These are phyloP conservation scores for Aristolochia californica DNA, from an alignment of 164 flowering plant genomes.

Conservation along the genomic window DNA sequence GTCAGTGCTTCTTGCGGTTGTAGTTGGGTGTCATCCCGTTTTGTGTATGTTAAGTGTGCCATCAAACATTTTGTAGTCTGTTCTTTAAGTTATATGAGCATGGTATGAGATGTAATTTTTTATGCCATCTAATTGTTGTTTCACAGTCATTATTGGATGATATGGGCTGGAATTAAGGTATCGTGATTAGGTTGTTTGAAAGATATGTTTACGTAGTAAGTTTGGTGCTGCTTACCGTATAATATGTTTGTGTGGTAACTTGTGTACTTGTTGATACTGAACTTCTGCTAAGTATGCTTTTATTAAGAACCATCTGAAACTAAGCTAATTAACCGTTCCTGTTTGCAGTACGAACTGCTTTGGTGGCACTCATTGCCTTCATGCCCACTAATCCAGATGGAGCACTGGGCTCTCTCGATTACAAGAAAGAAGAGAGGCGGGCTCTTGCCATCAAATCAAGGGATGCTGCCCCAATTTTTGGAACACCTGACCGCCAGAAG, in stretches of 20 bases:
- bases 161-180: no score
- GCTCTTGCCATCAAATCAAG: slow-evolving; percentile 85
- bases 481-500: slow-evolving; percentile 77
- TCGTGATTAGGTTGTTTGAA: no score
- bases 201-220: no score
- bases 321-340: neutral
- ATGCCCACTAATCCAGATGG: slow-evolving; percentile 97
- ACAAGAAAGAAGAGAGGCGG: slow-evolving; percentile 78
- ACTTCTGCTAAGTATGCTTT: no score
- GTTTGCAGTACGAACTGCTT: slow-evolving; percentile 79
- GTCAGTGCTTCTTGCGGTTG: neutral
- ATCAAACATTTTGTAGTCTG: no score
- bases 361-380: slow-evolving; percentile 96
- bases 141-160: no score
- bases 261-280: no score
- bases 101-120: neutral
- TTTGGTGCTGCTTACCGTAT: no score
- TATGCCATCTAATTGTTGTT: neutral
- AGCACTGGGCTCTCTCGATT: slow-evolving; percentile 88
- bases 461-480: slow-evolving; percentile 69
- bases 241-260: no score
- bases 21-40: neutral
- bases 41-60: no score
- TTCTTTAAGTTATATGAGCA: neutral
- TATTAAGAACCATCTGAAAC: neutral